Evolutionary conservation across 208 protist species (phyloP).

Genomic region (Borovskyia barvae): DNA sequence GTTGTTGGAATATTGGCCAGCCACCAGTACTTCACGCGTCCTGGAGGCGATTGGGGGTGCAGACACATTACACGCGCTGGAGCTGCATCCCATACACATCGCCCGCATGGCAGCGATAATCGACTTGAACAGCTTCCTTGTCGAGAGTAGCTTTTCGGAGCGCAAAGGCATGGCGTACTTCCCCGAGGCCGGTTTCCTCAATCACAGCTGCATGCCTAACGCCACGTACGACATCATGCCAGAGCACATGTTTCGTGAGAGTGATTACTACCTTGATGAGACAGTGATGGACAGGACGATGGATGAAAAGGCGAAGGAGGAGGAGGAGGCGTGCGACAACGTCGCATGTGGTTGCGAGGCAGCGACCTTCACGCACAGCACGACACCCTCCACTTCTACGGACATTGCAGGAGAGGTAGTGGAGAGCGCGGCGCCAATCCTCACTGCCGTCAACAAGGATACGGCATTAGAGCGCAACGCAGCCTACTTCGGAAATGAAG

Average conservation of each 20-base stretch:
- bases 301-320: constrained; percentile 1
- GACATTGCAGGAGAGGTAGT: neutral
- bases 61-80: constrained; percentile 54
- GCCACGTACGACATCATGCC: constrained; percentile 84
- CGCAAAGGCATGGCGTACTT: constrained; percentile 90
- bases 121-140: constrained; percentile 86
- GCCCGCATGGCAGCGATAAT: constrained; percentile 79
- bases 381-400: too few species aligned
- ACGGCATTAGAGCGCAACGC: constrained; percentile 14
- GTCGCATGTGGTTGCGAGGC: neutral
- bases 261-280: constrained; percentile 79
- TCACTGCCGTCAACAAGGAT: neutral
- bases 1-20: constrained; percentile 79
- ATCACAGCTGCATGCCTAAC: constrained; percentile 88
- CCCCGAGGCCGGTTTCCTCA: constrained; percentile 83
- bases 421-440: neutral
- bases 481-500: constrained; percentile 12
- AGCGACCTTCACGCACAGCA: too few species aligned
- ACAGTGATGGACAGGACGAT: neutral
- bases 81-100: constrained; percentile 83
- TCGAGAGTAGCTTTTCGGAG: constrained; percentile 80
- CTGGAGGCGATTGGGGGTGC: constrained; percentile 64
- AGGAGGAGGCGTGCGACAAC: neutral
- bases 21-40: constrained; percentile 53
- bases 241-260: constrained; percentile 70